phyloP scores from a whole-genome alignment of 176 grass and related monocot genomes.

The Melocanna baccifera region DNA sequence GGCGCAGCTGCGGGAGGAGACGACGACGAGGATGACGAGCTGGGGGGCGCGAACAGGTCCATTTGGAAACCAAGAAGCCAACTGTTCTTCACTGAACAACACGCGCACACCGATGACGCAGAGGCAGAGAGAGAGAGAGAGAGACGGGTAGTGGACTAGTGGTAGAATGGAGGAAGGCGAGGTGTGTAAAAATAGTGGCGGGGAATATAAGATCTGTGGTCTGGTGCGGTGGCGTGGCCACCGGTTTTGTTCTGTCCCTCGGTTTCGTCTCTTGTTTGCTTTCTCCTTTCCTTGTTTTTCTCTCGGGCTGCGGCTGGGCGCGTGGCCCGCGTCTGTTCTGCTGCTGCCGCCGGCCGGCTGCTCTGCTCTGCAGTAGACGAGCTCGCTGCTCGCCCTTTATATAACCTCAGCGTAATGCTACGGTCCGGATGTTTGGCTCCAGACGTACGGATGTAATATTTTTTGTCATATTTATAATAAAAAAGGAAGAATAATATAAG shows the following conservation, averaged over 20 bases:
- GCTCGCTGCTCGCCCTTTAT: neutral
- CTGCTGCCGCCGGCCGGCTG: neutral
- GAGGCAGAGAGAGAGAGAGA: neutral
- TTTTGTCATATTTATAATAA: too few relatives aligned
- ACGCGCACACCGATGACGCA: neutral
- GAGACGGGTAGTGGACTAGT: neutral
- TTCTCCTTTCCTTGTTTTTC: neutral
- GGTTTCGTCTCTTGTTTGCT: neutral
- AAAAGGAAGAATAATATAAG: too few relatives aligned
- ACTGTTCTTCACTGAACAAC: neutral
- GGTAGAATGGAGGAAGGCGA: neutral
- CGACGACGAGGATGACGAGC: neutral
- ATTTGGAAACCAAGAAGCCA: neutral
- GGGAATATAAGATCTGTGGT: conserved; percentile 36
- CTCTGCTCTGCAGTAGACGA: neutral
- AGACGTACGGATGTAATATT: too few relatives aligned
- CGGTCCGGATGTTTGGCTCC: too few relatives aligned
- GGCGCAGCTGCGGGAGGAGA: neutral
- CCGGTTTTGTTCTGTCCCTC: conserved; percentile 3
- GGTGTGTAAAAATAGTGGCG: conserved; percentile 20
- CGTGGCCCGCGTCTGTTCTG: neutral
- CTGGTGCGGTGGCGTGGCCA: conserved; percentile 11
- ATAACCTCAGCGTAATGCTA: too few relatives aligned
- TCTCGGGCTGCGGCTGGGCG: neutral
- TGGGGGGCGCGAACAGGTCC: neutral